Percentiles rank a stretch among this genome's conserved stretches.
These are phyloP conservation scores for Penicillium coffeae DNA, from an alignment of 495 filamentous ascomycete genomes.

Conservation along the genomic window DNA sequence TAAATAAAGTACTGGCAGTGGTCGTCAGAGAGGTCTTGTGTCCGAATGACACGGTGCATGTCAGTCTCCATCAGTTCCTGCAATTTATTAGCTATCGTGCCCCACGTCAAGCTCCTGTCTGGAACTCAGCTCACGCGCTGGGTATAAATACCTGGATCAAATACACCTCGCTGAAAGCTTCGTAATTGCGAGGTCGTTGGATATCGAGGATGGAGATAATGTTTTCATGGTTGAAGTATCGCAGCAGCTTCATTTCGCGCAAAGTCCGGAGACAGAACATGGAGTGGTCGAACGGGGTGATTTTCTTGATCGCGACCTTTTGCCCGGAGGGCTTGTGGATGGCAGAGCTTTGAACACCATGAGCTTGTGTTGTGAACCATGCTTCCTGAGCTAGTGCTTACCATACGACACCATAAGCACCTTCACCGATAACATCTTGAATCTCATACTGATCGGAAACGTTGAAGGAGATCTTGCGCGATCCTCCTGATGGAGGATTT, in stretches of 20 bases:
- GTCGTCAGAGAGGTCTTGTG: conserved; percentile 96
- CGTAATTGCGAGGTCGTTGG: conserved; percentile 93
- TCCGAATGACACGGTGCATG: conserved; percentile 99
- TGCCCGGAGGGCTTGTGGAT: conserved; percentile 98
- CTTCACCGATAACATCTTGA: conserved; percentile 98
- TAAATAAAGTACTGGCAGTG: conserved; percentile 99
- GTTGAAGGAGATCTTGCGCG: conserved; percentile 99
- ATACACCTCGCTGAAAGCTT: conserved; percentile 97
- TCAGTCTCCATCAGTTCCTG: conserved; percentile 99
- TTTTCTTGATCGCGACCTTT: conserved; percentile 99
- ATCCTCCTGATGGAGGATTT: conserved; percentile 49
- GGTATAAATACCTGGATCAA: conserved; percentile 77
- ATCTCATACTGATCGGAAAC: conserved; percentile 99
- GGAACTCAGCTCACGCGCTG: background rate
- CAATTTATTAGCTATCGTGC: conserved; percentile 7
- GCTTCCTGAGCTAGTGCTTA: conserved; percentile 44
- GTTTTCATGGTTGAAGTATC: conserved; percentile 99
- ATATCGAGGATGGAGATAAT: conserved; percentile 99
- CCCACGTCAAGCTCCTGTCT: background rate
- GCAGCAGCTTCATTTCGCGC: conserved; percentile 97
- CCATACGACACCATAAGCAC: conserved; percentile 99
- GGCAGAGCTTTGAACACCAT: conserved; percentile 67
- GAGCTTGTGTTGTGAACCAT: background rate
- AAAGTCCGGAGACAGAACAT: conserved; percentile 98
- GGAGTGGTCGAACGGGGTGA: conserved; percentile 97